A percentile compares a stretch with the other conserved stretches of the same genome.
phyloP scores from a whole-genome alignment of 2,329 filamentous ascomycete species.

The Apiospora aurea region DNA sequence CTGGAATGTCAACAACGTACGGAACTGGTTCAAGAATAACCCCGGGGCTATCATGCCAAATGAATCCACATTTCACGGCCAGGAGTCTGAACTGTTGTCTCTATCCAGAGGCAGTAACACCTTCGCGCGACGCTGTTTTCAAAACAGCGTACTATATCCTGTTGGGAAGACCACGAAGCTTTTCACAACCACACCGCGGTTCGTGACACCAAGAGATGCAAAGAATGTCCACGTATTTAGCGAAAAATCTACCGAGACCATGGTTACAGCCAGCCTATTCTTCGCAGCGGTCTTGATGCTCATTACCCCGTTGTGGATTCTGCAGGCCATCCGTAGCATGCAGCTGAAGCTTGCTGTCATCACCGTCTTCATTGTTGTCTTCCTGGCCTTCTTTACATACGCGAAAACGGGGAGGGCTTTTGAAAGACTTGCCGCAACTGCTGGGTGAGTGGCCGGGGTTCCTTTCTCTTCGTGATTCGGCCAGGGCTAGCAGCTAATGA shows the following conservation, averaged over 20 bases:
- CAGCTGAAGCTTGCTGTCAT: conserved; percentile 7
- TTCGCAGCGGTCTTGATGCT: background rate
- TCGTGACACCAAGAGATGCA: background rate
- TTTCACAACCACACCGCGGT: background rate
- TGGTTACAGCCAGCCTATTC: background rate
- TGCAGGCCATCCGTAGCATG: background rate
- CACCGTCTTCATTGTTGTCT: background rate
- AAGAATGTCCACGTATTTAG: background rate
- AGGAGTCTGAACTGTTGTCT: background rate
- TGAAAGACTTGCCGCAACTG: conserved; percentile 8
- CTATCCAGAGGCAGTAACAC: background rate
- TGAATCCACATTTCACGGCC: background rate
- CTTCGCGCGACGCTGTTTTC: background rate
- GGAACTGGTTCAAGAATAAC: background rate
- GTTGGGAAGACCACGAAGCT: background rate
- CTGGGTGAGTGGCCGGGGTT: background rate
- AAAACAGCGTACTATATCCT: background rate
- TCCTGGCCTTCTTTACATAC: background rate
- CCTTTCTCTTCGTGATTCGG: background rate
- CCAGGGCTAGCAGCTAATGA: background rate
- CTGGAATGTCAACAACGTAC: background rate
- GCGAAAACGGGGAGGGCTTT: background rate
- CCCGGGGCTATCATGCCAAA: background rate
- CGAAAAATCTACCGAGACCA: background rate
- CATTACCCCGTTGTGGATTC: background rate